Conservation (phyloP, 345 rosid genomes). For the Dovyalis caffra region DNA sequence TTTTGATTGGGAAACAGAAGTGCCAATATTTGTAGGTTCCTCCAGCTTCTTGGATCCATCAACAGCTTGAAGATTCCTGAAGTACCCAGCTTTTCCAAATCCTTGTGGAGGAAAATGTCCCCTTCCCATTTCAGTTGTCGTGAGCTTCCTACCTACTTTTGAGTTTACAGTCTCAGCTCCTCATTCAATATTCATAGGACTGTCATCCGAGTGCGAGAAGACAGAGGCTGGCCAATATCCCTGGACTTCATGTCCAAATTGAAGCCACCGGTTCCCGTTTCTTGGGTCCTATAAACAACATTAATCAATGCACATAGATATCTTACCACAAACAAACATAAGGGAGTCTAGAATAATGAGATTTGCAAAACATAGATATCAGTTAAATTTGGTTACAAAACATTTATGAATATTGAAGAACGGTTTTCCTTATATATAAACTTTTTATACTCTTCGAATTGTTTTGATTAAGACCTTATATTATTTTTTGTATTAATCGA, state of each 20-base stretch:
- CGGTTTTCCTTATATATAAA: no score
- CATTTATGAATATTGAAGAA: no score
- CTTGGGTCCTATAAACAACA: constrained; percentile 28
- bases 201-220: constrained; percentile 24
- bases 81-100: constrained; percentile 33
- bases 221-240: constrained; percentile 45
- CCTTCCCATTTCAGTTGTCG: constrained; percentile 46
- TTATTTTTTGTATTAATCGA: no score
- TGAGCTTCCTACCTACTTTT: constrained; percentile 18
- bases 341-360: no score
- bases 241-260: constrained; percentile 11
- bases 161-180: constrained; percentile 42
- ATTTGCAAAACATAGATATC: no score
- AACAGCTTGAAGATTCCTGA: constrained; percentile 23
- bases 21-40: constrained; percentile 11
- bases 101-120: constrained; percentile 39
- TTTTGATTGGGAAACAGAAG: constrained; percentile 17
- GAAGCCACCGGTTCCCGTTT: constrained; percentile 44
- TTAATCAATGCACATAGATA: no score
- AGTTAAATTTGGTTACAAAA: no score
- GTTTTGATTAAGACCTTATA: no score
- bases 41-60: constrained; percentile 28
- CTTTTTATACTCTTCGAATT: no score
- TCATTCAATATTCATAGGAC: constrained; percentile 26
- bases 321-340: no score